Evolutionary conservation across 2,329 filamentous ascomycete genomes (phyloP), one percentile per base, ranked within the genome.

Genomic region (Cladosporium halotolerans): DNA sequence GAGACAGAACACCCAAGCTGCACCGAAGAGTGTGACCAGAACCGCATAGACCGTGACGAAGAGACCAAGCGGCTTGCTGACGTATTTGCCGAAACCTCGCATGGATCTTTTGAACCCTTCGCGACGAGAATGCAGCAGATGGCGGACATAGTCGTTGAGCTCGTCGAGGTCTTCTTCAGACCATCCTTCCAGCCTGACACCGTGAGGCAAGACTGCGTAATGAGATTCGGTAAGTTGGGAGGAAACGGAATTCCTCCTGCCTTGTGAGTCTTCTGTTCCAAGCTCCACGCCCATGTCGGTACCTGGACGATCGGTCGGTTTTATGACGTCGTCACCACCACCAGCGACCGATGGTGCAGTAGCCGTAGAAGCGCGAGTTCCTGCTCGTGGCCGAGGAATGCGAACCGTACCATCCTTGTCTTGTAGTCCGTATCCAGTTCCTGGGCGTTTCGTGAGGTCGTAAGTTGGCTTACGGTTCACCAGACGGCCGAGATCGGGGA

Each of bases 1-100:
- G 52, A 95, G 74, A 71, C 92, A 93, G n/a, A 95, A 78, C 1
- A 95, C 89, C 89, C 89, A 95, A 0, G 87, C 87, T 10, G 92
- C 76, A 63, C 89, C 89, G 62, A 95, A 95, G 0, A 91, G 75
- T 0, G 89, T 93, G 61, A 95, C 91, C 16, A 92, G 76, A 1
- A 80, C 84, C 8, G 88, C 89, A 68, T 95, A 95, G 3, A 95
- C 72, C 0, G 88, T 93, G 55, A 95, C 86, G 52, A 91, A 78
- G 65, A 93, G 89, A 1, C 89, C 89, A 36, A 95, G 76, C 1
- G 89, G 77, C 61, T 83, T 82, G 38, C 78, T 78, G 11, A 90
- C 79, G 64, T 95, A 95, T 70, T 92, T 83, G 3, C 83, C 81
- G 63, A 95, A 95, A 0, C 88, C 89, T 66, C 82, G 85, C 81